Conservation (phyloP, 2,329 filamentous ascomycete species). For the Arthrinium phaeospermum region DNA sequence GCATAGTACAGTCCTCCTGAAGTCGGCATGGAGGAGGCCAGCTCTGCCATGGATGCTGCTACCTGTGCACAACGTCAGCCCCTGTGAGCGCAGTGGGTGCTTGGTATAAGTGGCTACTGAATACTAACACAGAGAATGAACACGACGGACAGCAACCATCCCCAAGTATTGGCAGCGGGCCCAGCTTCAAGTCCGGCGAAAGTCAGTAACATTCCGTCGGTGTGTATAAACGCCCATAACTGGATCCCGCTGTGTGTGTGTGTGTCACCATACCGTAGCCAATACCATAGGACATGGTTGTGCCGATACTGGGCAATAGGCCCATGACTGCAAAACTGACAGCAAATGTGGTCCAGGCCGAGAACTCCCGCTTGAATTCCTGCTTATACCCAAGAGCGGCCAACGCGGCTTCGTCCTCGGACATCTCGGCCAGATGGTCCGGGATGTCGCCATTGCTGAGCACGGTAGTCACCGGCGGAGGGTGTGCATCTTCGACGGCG, state of each 20-base stretch:
- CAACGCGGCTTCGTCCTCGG: slow-evolving; percentile 63
- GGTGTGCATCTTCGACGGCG: neutral
- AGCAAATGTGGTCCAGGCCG: slow-evolving; percentile 75
- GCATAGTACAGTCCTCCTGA: slow-evolving; percentile 78
- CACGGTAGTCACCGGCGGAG: slow-evolving; percentile 36
- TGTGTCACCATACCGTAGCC: slow-evolving; percentile 41
- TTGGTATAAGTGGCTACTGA: neutral
- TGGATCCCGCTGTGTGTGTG: neutral
- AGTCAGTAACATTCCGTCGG: neutral
- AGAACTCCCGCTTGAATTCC: slow-evolving; percentile 69
- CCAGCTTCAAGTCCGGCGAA: slow-evolving; percentile 31
- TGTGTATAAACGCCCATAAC: neutral
- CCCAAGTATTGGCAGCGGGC: slow-evolving; percentile 71
- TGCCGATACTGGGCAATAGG: slow-evolving; percentile 72
- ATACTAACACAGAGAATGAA: slow-evolving; percentile 69
- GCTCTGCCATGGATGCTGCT: slow-evolving; percentile 71
- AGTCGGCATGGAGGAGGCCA: slow-evolving; percentile 76
- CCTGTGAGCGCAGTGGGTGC: no score
- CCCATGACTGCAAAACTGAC: slow-evolving; percentile 77
- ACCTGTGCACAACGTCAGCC: slow-evolving; percentile 30
- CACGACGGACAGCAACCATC: slow-evolving; percentile 74
- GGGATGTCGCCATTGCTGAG: slow-evolving; percentile 35
- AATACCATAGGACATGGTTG: slow-evolving; percentile 74
- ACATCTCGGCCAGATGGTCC: slow-evolving; percentile 37
- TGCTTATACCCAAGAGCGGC: slow-evolving; percentile 58